Conservation (phyloP, 345 rosid species). For the Erucastrum elatum region DNA sequence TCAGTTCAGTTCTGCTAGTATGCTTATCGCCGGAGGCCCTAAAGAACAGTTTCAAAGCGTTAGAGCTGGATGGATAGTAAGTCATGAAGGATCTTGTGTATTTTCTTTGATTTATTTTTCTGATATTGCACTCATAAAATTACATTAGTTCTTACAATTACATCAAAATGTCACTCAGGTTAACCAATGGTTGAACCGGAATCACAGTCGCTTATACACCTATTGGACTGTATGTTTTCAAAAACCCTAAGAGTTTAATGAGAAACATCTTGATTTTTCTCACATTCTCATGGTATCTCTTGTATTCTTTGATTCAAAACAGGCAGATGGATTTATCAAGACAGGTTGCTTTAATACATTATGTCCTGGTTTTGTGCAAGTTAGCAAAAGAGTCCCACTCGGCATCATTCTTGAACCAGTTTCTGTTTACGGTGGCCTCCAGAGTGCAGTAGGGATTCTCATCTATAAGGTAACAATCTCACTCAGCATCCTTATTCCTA, state of each 20-base stretch:
- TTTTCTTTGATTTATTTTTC: neutral
- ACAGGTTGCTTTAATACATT: slow-evolving; percentile 19
- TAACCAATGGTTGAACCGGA: slow-evolving; percentile 6
- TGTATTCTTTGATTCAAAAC: neutral
- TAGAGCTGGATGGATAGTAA: slow-evolving; percentile 36
- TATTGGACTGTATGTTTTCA: slow-evolving; percentile 29
- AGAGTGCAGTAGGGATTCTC: neutral
- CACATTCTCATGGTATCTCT: neutral
- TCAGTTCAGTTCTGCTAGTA: slow-evolving; percentile 21
- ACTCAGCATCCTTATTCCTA: too few relatives aligned
- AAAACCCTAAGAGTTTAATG: neutral
- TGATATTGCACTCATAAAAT: neutral
- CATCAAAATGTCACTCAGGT: slow-evolving; percentile 9
- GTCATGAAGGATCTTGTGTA: neutral
- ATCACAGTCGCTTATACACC: slow-evolving; percentile 13
- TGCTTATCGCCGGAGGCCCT: neutral
- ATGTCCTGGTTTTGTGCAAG: slow-evolving; percentile 31
- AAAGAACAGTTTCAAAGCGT: slow-evolving; percentile 5
- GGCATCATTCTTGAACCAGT: neutral
- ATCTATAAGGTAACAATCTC: slow-evolving; percentile 6
- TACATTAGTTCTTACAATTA: neutral
- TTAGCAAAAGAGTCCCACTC: slow-evolving; percentile 3
- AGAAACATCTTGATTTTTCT: neutral
- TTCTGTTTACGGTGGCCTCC: slow-evolving; percentile 21
- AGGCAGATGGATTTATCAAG: slow-evolving; percentile 2